Conservation (phyloP, 163 green algal species). For the Chloromonas sp. region DNA sequence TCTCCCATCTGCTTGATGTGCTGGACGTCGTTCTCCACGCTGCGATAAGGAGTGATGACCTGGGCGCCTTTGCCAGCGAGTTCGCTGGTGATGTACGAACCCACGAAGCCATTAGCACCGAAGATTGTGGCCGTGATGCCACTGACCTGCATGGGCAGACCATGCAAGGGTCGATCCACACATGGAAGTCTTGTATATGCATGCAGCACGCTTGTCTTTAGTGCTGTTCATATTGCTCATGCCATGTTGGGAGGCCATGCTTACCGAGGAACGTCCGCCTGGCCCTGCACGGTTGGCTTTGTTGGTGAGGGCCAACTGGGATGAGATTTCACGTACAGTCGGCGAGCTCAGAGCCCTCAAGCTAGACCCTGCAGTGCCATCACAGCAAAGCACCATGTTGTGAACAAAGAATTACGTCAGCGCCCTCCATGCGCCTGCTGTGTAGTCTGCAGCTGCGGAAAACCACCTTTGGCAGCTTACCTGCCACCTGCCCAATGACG, state of each 20-base stretch:
- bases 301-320: constrained; percentile 30
- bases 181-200: too few species aligned
- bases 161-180: not conserved
- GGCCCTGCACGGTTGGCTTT: constrained; percentile 45
- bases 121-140: constrained; percentile 93
- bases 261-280: constrained; percentile 71
- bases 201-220: too few species aligned
- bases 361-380: too few species aligned
- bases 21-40: constrained; percentile 77
- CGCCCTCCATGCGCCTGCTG: too few species aligned
- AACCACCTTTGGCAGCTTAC: too few species aligned
- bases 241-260: constrained; percentile 1
- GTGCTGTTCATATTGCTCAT: not conserved
- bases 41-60: constrained; percentile 85
- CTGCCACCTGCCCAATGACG: not conserved
- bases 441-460: too few species aligned
- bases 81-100: constrained; percentile 89
- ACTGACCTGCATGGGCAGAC: constrained; percentile 41
- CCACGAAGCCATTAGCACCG: constrained; percentile 92
- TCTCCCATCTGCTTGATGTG: constrained; percentile 95
- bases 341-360: too few species aligned
- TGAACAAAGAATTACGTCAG: too few species aligned
- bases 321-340: too few species aligned
- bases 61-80: constrained; percentile 72
- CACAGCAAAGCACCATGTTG: too few species aligned